A percentile compares a stretch with the other conserved stretches of the same genome.
Evolutionary conservation across 176 grass and related monocot species (phyloP).

Genomic region (Aegilops umbellulata): DNA sequence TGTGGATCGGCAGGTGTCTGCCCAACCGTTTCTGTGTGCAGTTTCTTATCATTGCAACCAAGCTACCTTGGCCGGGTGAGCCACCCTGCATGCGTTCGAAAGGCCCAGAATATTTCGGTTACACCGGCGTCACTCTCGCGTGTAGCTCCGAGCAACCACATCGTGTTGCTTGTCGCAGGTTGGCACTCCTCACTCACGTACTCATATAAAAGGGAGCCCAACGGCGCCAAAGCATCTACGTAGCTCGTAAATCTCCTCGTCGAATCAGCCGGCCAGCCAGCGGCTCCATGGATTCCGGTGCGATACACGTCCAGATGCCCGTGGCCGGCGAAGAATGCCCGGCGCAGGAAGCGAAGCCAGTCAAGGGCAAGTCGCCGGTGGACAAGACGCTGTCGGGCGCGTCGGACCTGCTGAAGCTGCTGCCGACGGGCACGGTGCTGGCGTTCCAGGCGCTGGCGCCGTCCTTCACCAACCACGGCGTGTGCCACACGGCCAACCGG

Average conservation of each 20-base stretch:
- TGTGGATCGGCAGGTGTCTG: constrained; percentile 9
- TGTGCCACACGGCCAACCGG: constrained; percentile 39
- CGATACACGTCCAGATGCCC: constrained; percentile 10
- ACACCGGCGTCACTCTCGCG: not conserved
- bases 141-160: constrained; percentile 10
- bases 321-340: not conserved
- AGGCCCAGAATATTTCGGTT: not conserved
- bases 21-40: not conserved
- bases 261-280: not conserved
- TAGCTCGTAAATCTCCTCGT: not conserved
- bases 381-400: constrained; percentile 44
- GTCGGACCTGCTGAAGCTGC: constrained; percentile 57
- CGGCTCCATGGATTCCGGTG: not conserved
- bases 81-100: not conserved
- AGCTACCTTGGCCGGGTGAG: constrained; percentile 1
- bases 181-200: not conserved
- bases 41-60: constrained; percentile 27
- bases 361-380: not conserved
- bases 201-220: not conserved
- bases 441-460: constrained; percentile 64
- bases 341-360: not conserved
- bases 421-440: constrained; percentile 57
- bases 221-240: not conserved
- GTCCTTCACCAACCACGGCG: constrained; percentile 66
- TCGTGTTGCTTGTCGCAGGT: not conserved